Base-by-base conservation (phyloP, 148 eudicot species). In the Linanthus parryae region DNA sequence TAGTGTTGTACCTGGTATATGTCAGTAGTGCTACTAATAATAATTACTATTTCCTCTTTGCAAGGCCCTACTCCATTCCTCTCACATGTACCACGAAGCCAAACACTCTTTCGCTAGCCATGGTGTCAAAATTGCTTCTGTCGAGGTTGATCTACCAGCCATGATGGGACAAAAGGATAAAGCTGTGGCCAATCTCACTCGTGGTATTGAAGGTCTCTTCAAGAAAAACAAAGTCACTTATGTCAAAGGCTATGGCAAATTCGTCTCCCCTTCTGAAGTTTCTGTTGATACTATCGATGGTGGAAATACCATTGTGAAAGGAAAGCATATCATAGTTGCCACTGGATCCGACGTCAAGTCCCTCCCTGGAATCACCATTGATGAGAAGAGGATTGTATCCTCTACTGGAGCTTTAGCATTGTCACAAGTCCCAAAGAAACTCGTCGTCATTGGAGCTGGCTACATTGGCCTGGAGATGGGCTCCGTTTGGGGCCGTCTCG, bases 401-500 rank as follows among this genome's bases (percentile, higher is more conserved):
- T 91, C 97, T 2, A 91, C 97, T 12, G 97, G 97, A 53, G 95
- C 97, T 68, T 73, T 91, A 60, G 79, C 94, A 56, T 64, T 91
- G 50, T 46, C 80, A 31, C 86, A 91, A 66, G 61, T 91, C 33
- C 97, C 97, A 20, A 86, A 91, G 73, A 83, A 65, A 49, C 81
- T 91, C 12, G 66, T 91, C 7, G 97, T 91, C 44, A 81, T 91
- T 44, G 97, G 97, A 51, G 97, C 92, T 70, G 97, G 97, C 58
- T 90, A 90, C 50, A 90, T 90, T 28, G 95, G 97, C 43, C 92
- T 90, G 24, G 97, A 90, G 71, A 90, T 90, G 97, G 97, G 97
- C 4, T 90, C 97, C 18, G 97, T 90, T 17, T 90, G 97, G 97
- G 86, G 94, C 5, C 92, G 97, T 36, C 76, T 91, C 9, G 97